Evolutionary conservation across 768 basidiomycete genomes (phyloP).

Genomic region (Lentinula detonsa): DNA sequence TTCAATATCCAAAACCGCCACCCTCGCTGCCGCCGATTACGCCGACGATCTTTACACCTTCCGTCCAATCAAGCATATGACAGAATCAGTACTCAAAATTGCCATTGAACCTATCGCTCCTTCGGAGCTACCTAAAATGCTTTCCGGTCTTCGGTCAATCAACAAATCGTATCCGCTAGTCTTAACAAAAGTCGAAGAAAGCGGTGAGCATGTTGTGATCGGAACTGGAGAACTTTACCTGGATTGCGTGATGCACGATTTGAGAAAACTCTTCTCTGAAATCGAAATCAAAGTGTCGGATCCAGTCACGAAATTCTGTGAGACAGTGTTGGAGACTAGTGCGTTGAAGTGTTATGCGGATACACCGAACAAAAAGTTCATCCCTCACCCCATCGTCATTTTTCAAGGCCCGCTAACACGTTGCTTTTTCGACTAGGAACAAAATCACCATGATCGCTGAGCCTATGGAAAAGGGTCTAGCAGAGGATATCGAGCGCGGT

Average conservation of each 20-base stretch:
- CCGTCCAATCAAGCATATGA: constrained; percentile 94
- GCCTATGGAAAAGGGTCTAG: constrained; percentile 90
- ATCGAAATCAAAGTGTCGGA: constrained; percentile 99
- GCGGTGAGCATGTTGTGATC: constrained; percentile 94
- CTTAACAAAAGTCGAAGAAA: constrained; percentile 95
- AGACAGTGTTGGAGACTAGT: constrained; percentile 96
- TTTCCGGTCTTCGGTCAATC: constrained; percentile 91
- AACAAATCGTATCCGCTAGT: constrained; percentile 97
- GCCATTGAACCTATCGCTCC: constrained; percentile 98
- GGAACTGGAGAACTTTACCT: constrained; percentile 97
- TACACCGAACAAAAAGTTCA: constrained; percentile 96
- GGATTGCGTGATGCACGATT: constrained; percentile 95
- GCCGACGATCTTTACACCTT: constrained; percentile 85
- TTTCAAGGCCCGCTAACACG: constrained; percentile 10
- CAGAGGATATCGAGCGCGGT: constrained; percentile 94
- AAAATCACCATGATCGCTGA: constrained; percentile 99
- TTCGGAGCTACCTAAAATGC: constrained; percentile 97
- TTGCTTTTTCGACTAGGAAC: constrained; percentile 54
- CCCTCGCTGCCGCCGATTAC: constrained; percentile 64
- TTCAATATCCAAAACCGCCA: constrained; percentile 94
- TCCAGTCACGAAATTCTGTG: constrained; percentile 96
- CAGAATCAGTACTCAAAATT: constrained; percentile 94
- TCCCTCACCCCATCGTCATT: not conserved
- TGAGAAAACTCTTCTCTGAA: constrained; percentile 88
- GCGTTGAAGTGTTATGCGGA: constrained; percentile 99